Conservation (phyloP, 2,329 filamentous ascomycete species). For the Microcyclospora pomicola region DNA sequence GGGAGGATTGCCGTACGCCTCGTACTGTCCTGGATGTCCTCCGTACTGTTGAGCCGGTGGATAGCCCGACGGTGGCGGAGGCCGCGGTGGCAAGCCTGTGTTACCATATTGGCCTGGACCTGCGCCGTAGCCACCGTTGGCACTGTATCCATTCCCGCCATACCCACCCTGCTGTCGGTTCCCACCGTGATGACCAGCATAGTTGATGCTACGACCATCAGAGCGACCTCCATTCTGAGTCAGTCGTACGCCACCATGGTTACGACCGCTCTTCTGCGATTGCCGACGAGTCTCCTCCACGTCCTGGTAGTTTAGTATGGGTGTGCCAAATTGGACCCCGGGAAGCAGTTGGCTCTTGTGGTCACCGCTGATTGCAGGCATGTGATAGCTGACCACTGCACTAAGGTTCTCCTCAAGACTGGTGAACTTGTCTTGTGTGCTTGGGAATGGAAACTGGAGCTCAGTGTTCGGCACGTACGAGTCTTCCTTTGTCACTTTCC, state of each 20-base stretch:
- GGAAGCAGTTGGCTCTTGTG: constrained; percentile 94
- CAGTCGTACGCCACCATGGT: constrained; percentile 54
- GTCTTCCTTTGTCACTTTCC: constrained; percentile 67
- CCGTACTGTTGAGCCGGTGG: constrained; percentile 19
- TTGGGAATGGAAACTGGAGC: constrained; percentile 63
- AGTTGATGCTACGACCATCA: constrained; percentile 40
- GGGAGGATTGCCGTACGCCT: constrained; percentile 6
- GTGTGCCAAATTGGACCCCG: constrained; percentile 58
- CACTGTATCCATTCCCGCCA: constrained; percentile 15
- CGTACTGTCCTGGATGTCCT: constrained; percentile 10
- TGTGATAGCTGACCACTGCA: constrained; percentile 75
- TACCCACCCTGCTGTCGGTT: constrained; percentile 13
- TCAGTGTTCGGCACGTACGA: constrained; percentile 73
- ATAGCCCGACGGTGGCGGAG: constrained; percentile 22
- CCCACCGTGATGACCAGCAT: constrained; percentile 24
- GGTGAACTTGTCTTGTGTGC: constrained; percentile 49
- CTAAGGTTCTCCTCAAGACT: constrained; percentile 74
- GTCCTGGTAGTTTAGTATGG: constrained; percentile 62
- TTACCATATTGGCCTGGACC: constrained; percentile 8
- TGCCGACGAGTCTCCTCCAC: constrained; percentile 58
- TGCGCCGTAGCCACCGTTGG: constrained; percentile 13
- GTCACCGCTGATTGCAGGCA: constrained; percentile 55
- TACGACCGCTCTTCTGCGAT: constrained; percentile 51
- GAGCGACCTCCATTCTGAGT: constrained; percentile 31
- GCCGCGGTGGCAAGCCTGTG: constrained; percentile 12